Evolutionary conservation across 1,139 yeast genomes (phyloP), one percentile per base, ranked within the genome.

Genomic region (Blastobotrys aristatus): DNA sequence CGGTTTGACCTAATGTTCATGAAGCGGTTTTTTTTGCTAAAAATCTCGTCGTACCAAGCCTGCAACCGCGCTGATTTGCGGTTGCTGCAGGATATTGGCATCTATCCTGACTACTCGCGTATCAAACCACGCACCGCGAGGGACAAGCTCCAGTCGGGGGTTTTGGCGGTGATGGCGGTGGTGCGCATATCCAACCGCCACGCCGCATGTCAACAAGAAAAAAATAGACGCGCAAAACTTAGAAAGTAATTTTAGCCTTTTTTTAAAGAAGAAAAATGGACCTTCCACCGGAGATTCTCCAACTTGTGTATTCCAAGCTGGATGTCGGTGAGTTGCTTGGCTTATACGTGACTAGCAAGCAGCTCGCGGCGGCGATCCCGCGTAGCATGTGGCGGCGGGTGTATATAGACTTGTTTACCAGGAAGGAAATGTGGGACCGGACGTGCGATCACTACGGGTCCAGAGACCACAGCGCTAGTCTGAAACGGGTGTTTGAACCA

Each of bases 81-180:
- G 36, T 71, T 72, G 53, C 61, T 79, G 46, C 71, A 73, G 22
- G 68, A 66, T 41, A 67, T 69, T 50, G 83, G 82, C 6, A 69
- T 78, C 11, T 76, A 74, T 56, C 81, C 82, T 0, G 80, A 75
- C 53, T 71, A 71, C 51, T 47, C 43, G 46, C 54, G 17, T 53
- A 50, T 36, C 48, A 51, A 44, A 26, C 43, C 48, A 29, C 44
- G 48, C 11, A 52, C 56, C 27, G 27, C 48, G 57, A 59, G 63
- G 42, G 65, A 69, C 1, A 62, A 67, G 14, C 69, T 77, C 49
- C 67, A 59, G 42, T 62, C 64, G 2, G 64, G 75, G 37, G 80
- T 83, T 4, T 68, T 71, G 50, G 70, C 75, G 52, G 86, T 82
- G 4, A 63, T 82, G 52, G 84, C 86, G 1, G 67, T 72, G 32